A percentile compares a stretch with the other conserved stretches of the same genome.
These are phyloP conservation scores for Anisodus tanguticus DNA, from an alignment of 257 asterid genomes.

Conservation along the genomic window DNA sequence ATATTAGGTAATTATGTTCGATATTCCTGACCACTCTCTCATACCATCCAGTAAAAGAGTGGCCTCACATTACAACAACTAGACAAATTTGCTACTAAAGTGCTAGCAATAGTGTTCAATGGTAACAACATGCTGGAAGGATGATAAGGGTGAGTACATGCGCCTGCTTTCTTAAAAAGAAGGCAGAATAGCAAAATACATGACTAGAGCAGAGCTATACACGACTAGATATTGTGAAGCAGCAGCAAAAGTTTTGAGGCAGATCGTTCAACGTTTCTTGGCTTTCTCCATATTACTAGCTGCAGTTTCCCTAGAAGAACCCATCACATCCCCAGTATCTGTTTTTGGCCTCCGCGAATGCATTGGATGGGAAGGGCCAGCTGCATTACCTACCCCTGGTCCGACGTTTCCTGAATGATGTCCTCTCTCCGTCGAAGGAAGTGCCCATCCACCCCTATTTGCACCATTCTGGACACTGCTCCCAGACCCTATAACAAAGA, in stretches of 20 bases:
- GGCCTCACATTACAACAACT: background rate
- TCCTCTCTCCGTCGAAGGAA: conserved; percentile 55
- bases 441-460: conserved; percentile 66
- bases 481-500: conserved; percentile 51
- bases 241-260: background rate
- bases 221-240: background rate
- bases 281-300: conserved; percentile 31
- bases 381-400: conserved; percentile 33
- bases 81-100: background rate
- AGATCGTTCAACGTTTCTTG: conserved; percentile 38
- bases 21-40: conserved; percentile 3
- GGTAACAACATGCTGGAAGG: background rate
- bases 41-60: background rate
- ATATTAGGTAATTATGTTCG: background rate
- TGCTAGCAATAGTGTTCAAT: background rate
- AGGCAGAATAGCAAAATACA: background rate
- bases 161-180: background rate
- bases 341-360: conserved; percentile 35
- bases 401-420: conserved; percentile 34
- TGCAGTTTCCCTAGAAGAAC: conserved; percentile 39
- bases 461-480: conserved; percentile 41
- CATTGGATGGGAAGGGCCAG: conserved; percentile 34
- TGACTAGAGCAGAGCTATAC: background rate
- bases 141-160: background rate
- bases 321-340: conserved; percentile 30